Evolutionary conservation across 441 rosid species (phyloP).

Genomic region (Pelargonium myrrhifolium): DNA sequence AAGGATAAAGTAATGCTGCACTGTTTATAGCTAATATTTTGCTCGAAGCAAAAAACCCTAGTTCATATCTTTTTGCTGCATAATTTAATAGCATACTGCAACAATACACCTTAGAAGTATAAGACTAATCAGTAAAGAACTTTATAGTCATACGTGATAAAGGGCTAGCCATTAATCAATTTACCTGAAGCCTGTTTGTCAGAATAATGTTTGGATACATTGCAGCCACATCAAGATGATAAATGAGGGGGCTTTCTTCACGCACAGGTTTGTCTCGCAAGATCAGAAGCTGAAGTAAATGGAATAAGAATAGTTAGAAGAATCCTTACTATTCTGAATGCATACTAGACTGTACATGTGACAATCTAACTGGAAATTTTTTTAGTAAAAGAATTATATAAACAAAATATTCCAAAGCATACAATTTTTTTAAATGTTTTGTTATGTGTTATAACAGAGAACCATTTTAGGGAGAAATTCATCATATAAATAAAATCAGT

Average conservation of each 20-base stretch:
- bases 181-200: constrained; percentile 98
- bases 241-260: constrained; percentile 94
- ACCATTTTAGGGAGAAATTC: not conserved
- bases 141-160: constrained; percentile 4
- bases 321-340: constrained; percentile 4
- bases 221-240: constrained; percentile 98
- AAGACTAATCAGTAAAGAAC: constrained; percentile 2
- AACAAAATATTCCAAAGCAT: constrained; percentile 10
- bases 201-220: constrained; percentile 99
- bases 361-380: not conserved
- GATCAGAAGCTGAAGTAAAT: constrained; percentile 58
- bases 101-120: not conserved
- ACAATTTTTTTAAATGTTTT: not conserved
- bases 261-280: constrained; percentile 75
- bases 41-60: not conserved
- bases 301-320: constrained; percentile 16
- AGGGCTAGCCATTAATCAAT: constrained; percentile 17
- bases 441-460: constrained; percentile 1
- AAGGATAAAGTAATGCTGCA: constrained; percentile 1
- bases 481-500: not conserved
- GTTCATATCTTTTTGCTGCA: not conserved
- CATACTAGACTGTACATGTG: constrained; percentile 1
- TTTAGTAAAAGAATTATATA: not conserved
- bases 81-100: not conserved
- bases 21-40: not conserved